These are phyloP conservation scores for Lavandula angustifolia DNA, from an alignment of 257 asterid species.

Conservation along the genomic window DNA sequence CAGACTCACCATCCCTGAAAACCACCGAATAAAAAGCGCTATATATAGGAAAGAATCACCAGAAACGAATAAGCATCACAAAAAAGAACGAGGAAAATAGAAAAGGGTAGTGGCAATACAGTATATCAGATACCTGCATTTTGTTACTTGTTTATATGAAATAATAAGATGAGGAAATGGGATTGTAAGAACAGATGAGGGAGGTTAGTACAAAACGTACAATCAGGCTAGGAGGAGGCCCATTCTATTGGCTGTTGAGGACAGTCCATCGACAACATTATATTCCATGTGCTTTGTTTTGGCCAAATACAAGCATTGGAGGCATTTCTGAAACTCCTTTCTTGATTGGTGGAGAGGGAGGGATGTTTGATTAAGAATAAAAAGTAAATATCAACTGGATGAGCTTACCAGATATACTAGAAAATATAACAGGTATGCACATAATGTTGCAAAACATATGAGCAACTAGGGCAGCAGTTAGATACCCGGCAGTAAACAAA, in stretches of 20 bases:
- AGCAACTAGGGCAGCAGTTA: constrained; percentile 73
- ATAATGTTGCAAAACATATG: constrained; percentile 89
- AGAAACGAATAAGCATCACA: background rate
- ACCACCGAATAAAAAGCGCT: background rate
- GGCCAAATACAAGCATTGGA: background rate
- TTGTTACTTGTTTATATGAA: background rate
- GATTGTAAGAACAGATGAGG: background rate
- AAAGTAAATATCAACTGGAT: constrained; percentile 10
- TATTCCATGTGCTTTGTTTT: background rate
- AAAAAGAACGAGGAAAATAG: background rate
- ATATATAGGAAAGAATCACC: background rate
- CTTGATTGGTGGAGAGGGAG: no score
- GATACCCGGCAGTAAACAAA: constrained; percentile 60
- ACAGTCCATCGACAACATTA: background rate
- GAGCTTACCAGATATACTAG: constrained; percentile 64
- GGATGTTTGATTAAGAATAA: constrained; percentile 10
- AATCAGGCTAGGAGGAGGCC: constrained; percentile 15
- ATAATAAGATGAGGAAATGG: background rate
- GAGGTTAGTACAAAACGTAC: background rate
- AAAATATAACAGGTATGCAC: constrained; percentile 77
- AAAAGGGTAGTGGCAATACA: no score
- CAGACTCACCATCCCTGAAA: constrained; percentile 58
- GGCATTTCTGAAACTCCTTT: background rate
- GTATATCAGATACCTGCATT: background rate
- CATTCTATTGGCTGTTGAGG: background rate